A percentile compares a stretch with the other conserved stretches of the same genome.
Conservation (phyloP, 805 yeast species). For the Candida piceae region DNA sequence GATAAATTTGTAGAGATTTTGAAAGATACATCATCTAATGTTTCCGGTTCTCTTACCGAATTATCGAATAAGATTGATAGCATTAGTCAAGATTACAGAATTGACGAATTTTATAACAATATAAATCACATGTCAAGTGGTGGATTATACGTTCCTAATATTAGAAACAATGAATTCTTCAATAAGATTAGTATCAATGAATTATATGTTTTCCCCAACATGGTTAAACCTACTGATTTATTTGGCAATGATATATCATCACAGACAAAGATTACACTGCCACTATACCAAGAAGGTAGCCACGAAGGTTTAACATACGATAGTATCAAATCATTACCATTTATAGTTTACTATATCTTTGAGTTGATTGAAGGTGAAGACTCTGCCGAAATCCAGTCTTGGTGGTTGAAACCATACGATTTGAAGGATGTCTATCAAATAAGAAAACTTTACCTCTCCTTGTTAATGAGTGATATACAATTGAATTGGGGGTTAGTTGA, state of each 20-base stretch:
- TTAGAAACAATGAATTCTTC: constrained; percentile 9
- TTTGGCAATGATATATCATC: constrained; percentile 30
- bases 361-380: constrained; percentile 3
- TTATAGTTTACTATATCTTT: constrained; percentile 38
- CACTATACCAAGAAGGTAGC: background rate
- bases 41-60: background rate
- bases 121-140: constrained; percentile 9
- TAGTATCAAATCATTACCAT: constrained; percentile 33
- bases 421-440: constrained; percentile 9
- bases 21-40: constrained; percentile 1
- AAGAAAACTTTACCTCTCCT: constrained; percentile 3
- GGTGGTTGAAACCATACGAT: constrained; percentile 11
- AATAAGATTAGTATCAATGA: constrained; percentile 6
- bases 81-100: constrained; percentile 4
- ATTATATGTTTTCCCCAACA: constrained; percentile 7
- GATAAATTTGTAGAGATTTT: constrained; percentile 3
- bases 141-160: constrained; percentile 9
- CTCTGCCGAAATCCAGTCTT: background rate
- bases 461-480: constrained; percentile 4
- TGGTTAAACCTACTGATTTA: constrained; percentile 5
- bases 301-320: constrained; percentile 1
- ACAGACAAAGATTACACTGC: constrained; percentile 4
- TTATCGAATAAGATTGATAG: background rate
- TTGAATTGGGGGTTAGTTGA: constrained; percentile 4
- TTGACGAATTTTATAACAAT: constrained; percentile 7